These are phyloP conservation scores for Diversispora eburnea DNA, from an alignment of 192 early-diverging fungal genomes.

Conservation along the genomic window DNA sequence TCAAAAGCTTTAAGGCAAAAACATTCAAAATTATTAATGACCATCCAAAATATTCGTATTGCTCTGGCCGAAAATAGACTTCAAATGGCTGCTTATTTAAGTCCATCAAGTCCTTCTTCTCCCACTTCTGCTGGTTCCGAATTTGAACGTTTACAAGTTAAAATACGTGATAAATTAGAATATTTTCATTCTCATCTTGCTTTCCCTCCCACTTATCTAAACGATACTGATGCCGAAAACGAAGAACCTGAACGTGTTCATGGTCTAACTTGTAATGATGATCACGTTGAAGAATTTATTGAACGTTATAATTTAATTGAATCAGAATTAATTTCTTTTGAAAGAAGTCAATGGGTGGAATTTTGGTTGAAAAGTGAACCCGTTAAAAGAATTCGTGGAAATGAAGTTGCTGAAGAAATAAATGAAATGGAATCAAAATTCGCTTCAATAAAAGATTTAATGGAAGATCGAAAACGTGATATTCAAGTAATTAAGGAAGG, in stretches of 20 bases:
- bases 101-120: conserved; percentile 27
- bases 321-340: conserved; percentile 23
- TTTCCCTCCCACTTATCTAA: conserved; percentile 18
- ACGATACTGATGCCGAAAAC: conserved; percentile 11
- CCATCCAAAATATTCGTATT: conserved; percentile 23
- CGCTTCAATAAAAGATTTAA: conserved; percentile 6
- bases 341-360: conserved; percentile 25
- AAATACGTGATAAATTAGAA: conserved; percentile 3
- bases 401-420: conserved; percentile 5
- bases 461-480: conserved; percentile 20
- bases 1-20: conserved; percentile 22
- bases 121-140: conserved; percentile 26
- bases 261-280: conserved; percentile 28
- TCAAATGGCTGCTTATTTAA: conserved; percentile 30
- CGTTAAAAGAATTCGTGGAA: not conserved
- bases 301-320: conserved; percentile 23
- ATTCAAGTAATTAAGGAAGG: conserved; percentile 17
- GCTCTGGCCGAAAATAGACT: conserved; percentile 22
- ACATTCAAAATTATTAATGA: conserved; percentile 22
- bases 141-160: conserved; percentile 22
- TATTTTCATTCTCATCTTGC: not conserved
- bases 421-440: conserved; percentile 13
- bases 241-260: conserved; percentile 29
- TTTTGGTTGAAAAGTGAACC: conserved; percentile 27
- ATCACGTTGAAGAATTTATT: conserved; percentile 24